Evolutionary conservation across 345 rosid genomes (phyloP).

Genomic region (Sisymbrium irio): DNA sequence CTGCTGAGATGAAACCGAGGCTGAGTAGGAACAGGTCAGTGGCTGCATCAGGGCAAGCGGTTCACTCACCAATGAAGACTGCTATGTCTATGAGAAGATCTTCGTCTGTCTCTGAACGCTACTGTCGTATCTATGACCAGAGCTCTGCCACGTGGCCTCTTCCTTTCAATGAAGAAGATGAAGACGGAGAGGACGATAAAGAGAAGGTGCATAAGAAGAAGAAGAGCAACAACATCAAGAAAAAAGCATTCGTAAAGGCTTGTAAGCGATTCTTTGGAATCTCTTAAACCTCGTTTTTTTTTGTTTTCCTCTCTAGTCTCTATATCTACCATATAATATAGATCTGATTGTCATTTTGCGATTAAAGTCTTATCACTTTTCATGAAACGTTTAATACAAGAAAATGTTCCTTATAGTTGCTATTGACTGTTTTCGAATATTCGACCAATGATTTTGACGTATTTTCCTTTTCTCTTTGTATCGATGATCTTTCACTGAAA

Average conservation of each 20-base stretch:
- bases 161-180: constrained; percentile 35
- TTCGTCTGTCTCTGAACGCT: constrained; percentile 73
- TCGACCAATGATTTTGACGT: neutral
- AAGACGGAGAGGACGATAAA: constrained; percentile 35
- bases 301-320: neutral
- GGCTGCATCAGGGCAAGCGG: constrained; percentile 39
- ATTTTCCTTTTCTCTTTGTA: neutral
- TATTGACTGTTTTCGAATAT: neutral
- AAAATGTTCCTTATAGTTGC: neutral
- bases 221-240: constrained; percentile 39
- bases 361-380: neutral
- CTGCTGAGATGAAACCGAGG: constrained; percentile 15
- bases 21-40: constrained; percentile 64
- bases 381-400: constrained; percentile 8
- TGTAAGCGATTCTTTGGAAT: constrained; percentile 75
- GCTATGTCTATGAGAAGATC: constrained; percentile 79
- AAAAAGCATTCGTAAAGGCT: constrained; percentile 58
- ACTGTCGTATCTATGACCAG: constrained; percentile 74
- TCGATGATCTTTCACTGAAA: neutral
- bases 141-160: constrained; percentile 44
- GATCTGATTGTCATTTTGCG: constrained; percentile 11
- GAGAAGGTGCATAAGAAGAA: constrained; percentile 35
- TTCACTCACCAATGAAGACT: constrained; percentile 48
- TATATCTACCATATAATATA: constrained; percentile 6
- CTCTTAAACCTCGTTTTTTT: constrained; percentile 21